Conservation (phyloP, 2,329 filamentous ascomycete species). For the Triangularia setosa region DNA sequence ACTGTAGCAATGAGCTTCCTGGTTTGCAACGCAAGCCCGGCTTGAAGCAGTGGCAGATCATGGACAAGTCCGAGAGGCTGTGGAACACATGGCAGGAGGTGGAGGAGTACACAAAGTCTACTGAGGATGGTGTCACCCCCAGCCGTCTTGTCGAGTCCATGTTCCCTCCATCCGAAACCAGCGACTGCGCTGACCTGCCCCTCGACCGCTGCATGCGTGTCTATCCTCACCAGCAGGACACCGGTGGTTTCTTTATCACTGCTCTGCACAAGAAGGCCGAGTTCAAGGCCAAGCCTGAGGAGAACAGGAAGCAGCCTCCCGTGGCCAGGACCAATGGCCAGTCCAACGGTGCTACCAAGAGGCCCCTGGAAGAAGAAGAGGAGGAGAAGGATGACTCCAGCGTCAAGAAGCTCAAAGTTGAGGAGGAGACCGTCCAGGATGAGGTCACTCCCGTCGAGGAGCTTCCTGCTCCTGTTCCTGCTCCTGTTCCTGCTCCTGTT, state of each 20-base stretch:
- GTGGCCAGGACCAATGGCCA: constrained; percentile 22
- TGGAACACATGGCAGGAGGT: constrained; percentile 82
- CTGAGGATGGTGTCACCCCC: constrained; percentile 57
- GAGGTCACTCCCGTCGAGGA: constrained; percentile 10
- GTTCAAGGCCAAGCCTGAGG: constrained; percentile 72
- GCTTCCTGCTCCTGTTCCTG: constrained; percentile 1
- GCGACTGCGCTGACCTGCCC: constrained; percentile 61
- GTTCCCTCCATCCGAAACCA: constrained; percentile 64
- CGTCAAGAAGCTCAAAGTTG: constrained; percentile 42
- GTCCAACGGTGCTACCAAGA: constrained; percentile 31
- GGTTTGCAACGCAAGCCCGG: constrained; percentile 73
- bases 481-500: constrained; percentile 1
- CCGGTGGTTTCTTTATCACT: constrained; percentile 95
- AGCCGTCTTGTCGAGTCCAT: constrained; percentile 73
- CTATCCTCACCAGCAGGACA: constrained; percentile 93
- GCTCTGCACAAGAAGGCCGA: constrained; percentile 89
- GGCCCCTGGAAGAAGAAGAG: constrained; percentile 30
- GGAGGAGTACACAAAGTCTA: constrained; percentile 60
- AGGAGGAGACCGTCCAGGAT: constrained; percentile 21
- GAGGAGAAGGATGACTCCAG: constrained; percentile 32
- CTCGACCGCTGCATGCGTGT: constrained; percentile 89
- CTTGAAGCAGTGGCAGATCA: constrained; percentile 79
- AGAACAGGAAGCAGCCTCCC: constrained; percentile 41
- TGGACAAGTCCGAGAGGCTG: constrained; percentile 77
- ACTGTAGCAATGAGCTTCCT: constrained; percentile 75